Base-by-base conservation (phyloP, 495 filamentous ascomycete genomes). In the Hypoxylon perforatum region DNA sequence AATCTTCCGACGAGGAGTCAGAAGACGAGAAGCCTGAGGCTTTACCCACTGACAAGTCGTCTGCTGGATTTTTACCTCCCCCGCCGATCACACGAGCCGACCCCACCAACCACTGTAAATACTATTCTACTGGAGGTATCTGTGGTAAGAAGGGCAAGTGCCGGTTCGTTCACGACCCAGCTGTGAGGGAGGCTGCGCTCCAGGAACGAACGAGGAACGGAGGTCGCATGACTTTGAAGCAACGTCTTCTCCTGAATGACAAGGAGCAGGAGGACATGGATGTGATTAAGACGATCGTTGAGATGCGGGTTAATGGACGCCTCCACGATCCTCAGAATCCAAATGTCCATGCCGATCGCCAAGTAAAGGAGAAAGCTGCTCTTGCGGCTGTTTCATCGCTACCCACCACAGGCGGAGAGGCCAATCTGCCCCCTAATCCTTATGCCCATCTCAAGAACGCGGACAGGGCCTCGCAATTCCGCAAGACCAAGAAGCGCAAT, bases 91-190 rank as follows among this genome's bases (percentile, higher is more conserved):
- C 76, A 41, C 78, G 84, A 71, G 81, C 83, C 25, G 79, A 85
- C 61, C 79, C 82, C 45, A 74, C 79, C 41, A 81, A 84, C 67
- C 84, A 85, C 57, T 87, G 84, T 80, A 87, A 87, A 67, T 87
- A 87, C 63, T 87, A 80, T 50, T 85, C 84, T 5, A 86, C 84
- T 25, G 84, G 84, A 45, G 84, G 84, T n/a, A 85, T 76, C 18
- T 87, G 84, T 62, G 84, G 84, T 19, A 87, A 87, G 81, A 84
- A 84, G 81, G 83, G 83, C 82, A 87, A 87, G 82, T 87, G 84
- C 79, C 84, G 84, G 73, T 87, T 87, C 71, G 83, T 86, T 47
- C 84, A 87, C 66, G 84, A 87, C 63, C 75, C 79, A 4, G 76
- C 77, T 15, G 80, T 85, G 53, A 78, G 84, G 18, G 82, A 82